phyloP scores from a whole-genome alignment of 805 yeast genomes.

The Naumovozyma castellii region DNA sequence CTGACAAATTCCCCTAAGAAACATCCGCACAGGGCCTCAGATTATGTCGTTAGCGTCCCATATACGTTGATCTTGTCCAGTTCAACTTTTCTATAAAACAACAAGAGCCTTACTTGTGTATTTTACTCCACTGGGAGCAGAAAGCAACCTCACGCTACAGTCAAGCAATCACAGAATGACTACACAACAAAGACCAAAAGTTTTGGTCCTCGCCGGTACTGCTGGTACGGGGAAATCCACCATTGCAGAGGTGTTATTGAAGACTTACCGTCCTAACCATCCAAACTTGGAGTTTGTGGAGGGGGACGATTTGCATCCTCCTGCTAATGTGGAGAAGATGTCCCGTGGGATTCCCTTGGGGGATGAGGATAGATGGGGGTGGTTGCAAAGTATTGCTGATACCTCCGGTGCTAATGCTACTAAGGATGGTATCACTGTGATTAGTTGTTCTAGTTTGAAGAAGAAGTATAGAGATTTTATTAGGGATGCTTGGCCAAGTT shows the following conservation, averaged over 20 bases:
- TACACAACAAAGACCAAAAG: conserved; percentile 22
- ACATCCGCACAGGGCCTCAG: no score
- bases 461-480: conserved; percentile 59
- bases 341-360: conserved; percentile 65
- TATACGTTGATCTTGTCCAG: no score
- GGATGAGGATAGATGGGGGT: conserved; percentile 88
- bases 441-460: conserved; percentile 82
- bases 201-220: conserved; percentile 80
- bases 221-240: conserved; percentile 95
- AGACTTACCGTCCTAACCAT: conserved; percentile 16
- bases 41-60: no score
- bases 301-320: conserved; percentile 78
- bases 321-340: conserved; percentile 74
- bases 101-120: no score
- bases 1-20: no score
- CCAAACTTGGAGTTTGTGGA: conserved; percentile 57
- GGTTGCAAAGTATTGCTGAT: conserved; percentile 53
- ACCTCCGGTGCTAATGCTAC: conserved; percentile 34
- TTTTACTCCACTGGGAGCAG: no score
- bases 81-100: no score
- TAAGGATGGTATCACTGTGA: conserved; percentile 35
- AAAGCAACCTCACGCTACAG: no score
- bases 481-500: conserved; percentile 26
- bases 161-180: no score
- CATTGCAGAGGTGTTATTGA: conserved; percentile 46